phyloP scores from a whole-genome alignment of 495 filamentous ascomycete species.

The Penicillium herquei region DNA sequence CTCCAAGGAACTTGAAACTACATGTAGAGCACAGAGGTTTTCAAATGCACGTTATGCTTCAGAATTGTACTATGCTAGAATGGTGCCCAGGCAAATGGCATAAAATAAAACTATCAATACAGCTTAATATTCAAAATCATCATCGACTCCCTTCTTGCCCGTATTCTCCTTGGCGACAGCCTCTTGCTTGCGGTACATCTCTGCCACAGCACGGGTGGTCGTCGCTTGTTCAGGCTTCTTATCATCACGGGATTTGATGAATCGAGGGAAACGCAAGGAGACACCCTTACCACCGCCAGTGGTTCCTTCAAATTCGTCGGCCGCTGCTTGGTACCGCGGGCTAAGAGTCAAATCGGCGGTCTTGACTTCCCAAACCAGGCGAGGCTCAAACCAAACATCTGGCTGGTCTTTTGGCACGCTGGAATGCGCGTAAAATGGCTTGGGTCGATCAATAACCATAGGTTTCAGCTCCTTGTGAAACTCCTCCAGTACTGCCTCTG shows the following conservation, averaged over 20 bases:
- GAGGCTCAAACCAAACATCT: constrained; percentile 97
- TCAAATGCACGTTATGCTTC: no score
- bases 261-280: constrained; percentile 84
- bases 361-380: constrained; percentile 95
- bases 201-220: constrained; percentile 75
- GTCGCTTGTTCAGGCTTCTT: constrained; percentile 95
- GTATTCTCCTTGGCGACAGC: constrained; percentile 63
- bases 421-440: constrained; percentile 91
- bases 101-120: not conserved
- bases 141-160: constrained; percentile 81
- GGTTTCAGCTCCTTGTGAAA: constrained; percentile 69
- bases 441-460: constrained; percentile 80
- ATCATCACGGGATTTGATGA: constrained; percentile 85
- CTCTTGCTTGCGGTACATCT: constrained; percentile 97
- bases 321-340: constrained; percentile 82
- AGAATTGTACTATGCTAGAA: no score
- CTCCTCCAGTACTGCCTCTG: constrained; percentile 79
- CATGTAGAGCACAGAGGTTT: no score
- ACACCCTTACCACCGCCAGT: constrained; percentile 77
- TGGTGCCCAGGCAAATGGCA: no score
- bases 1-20: no score
- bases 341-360: constrained; percentile 92
- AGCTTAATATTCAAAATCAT: constrained; percentile 92
- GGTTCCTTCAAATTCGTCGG: constrained; percentile 55
- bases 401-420: constrained; percentile 85